Percentiles rank a stretch among this genome's conserved stretches.
Evolutionary conservation across 176 grass and related monocot genomes (phyloP).

Genomic region (Cenchrus fungigraminus): DNA sequence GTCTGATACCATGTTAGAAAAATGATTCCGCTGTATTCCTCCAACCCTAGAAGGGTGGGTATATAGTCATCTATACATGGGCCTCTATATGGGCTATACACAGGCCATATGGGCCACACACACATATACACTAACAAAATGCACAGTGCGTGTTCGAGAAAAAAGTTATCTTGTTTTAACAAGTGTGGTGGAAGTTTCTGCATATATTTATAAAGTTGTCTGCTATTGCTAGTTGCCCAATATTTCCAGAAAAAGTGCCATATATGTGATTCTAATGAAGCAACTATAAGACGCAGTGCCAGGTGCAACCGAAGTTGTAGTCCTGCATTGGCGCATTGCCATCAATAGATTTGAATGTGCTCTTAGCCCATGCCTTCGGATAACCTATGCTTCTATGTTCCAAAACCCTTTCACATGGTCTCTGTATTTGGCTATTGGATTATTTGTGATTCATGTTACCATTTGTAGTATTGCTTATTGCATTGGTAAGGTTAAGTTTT

Average conservation of each 20-base stretch:
- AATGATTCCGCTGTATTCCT: no score
- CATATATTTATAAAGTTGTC: background rate
- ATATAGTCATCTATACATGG: no score
- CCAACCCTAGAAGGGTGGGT: no score
- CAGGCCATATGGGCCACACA: no score
- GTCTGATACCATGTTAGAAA: no score
- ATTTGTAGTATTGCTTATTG: slow-evolving; percentile 20
- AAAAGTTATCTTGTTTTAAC: background rate
- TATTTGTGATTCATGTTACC: background rate
- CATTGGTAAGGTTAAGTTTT: background rate
- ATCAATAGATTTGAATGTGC: slow-evolving; percentile 9
- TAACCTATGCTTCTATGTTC: slow-evolving; percentile 9
- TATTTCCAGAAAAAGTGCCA: background rate
- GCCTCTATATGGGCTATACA: no score
- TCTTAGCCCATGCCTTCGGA: background rate
- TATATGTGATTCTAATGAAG: slow-evolving; percentile 14
- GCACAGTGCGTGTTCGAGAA: no score
- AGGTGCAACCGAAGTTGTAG: background rate
- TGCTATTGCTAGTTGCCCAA: slow-evolving; percentile 19
- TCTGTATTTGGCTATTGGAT: background rate
- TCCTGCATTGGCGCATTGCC: background rate
- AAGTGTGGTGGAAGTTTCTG: background rate
- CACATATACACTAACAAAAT: no score
- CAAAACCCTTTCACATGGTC: background rate
- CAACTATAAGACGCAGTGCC: background rate